phyloP scores from a whole-genome alignment of 306 rosid species.

The Sophora flavescens region DNA sequence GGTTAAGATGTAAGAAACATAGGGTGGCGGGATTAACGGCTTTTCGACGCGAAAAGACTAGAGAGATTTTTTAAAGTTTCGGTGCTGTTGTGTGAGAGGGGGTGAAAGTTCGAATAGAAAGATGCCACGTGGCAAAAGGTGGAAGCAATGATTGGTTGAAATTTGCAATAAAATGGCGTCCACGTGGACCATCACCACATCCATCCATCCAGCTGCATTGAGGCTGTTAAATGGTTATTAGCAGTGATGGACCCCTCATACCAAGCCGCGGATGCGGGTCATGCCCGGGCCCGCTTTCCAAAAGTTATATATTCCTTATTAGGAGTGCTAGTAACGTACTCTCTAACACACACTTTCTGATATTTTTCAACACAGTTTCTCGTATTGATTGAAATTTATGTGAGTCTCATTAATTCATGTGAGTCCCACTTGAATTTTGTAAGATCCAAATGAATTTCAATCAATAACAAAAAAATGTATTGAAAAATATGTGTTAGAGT shows the following conservation, averaged over 20 bases:
- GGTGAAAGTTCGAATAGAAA: conserved; percentile 21
- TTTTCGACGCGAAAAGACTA: conserved; percentile 63
- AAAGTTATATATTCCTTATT: conserved; percentile 20
- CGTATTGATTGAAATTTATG: no score
- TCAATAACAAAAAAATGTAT: no score
- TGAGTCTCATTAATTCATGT: no score
- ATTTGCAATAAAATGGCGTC: not conserved
- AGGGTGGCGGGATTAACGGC: conserved; percentile 83
- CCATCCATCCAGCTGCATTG: conserved; percentile 47
- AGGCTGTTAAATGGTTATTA: conserved; percentile 46
- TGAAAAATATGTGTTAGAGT: no score
- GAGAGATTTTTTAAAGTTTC: conserved; percentile 39
- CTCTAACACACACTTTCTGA: no score
- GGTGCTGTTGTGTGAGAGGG: not conserved
- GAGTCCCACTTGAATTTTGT: no score
- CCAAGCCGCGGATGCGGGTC: conserved; percentile 46
- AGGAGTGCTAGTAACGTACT: not conserved
- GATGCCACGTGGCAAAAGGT: conserved; percentile 56
- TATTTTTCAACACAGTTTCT: no score
- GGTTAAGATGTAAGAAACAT: conserved; percentile 53
- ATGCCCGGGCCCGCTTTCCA: conserved; percentile 36
- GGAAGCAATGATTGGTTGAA: conserved; percentile 44
- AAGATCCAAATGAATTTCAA: no score
- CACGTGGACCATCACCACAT: conserved; percentile 48
- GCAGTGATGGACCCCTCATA: conserved; percentile 46